Conservation (phyloP, 257 asterid genomes). For the Handroanthus guayacan region DNA sequence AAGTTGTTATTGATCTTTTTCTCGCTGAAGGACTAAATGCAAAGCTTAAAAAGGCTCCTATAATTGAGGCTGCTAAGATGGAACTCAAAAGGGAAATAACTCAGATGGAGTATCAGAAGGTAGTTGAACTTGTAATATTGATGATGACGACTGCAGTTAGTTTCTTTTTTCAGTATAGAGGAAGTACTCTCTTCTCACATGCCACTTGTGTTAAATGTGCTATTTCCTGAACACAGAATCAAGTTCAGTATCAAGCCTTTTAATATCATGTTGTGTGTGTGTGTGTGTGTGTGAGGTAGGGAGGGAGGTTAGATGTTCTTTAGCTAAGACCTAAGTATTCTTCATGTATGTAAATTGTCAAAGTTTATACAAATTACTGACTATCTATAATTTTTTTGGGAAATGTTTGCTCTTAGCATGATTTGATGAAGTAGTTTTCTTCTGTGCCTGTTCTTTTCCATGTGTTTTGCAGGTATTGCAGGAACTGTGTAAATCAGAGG, state of each 20-base stretch:
- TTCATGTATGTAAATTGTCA: not conserved
- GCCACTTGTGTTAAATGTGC: not conserved
- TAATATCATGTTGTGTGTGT: too few relatives aligned
- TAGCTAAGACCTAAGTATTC: slow-evolving; percentile 4
- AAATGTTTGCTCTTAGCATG: not conserved
- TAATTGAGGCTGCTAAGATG: slow-evolving; percentile 73
- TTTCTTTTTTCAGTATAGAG: not conserved
- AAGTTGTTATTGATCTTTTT: slow-evolving; percentile 74
- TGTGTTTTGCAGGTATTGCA: slow-evolving; percentile 65
- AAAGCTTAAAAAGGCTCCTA: slow-evolving; percentile 73
- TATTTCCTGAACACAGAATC: too few relatives aligned
- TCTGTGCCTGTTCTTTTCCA: not conserved
- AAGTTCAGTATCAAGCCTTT: too few relatives aligned
- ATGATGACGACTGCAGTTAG: not conserved
- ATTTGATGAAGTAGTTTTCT: not conserved
- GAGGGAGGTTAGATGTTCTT: not conserved
- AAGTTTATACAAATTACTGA: not conserved
- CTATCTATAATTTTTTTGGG: too few relatives aligned
- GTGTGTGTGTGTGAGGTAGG: not conserved
- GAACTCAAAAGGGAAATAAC: slow-evolving; percentile 56
- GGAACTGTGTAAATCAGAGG: slow-evolving; percentile 69
- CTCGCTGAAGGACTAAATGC: slow-evolving; percentile 77
- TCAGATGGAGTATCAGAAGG: slow-evolving; percentile 68
- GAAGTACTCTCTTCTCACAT: slow-evolving; percentile 5
- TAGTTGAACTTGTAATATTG: slow-evolving; percentile 34